Evolutionary conservation across 176 grass and related monocot genomes (phyloP), one percentile per base, ranked within the genome.

Genomic region (Carex littledalei): DNA sequence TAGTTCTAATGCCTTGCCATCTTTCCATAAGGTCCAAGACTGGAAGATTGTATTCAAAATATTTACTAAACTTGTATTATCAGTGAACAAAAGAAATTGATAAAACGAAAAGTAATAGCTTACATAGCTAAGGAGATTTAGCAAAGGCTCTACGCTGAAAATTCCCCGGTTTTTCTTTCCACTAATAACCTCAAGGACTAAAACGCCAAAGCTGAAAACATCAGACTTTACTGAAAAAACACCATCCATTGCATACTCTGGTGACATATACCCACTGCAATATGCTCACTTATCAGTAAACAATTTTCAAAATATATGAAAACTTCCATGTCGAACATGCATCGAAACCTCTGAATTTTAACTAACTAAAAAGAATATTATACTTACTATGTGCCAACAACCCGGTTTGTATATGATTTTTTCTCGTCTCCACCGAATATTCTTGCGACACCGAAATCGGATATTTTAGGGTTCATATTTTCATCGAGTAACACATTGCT

Each of bases 391-490:
- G 95, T 98, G 9, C 95, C 95, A 32, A 98, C 89, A n/a, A 98
- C 84, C 59, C 88, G 92, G 52, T 67, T 87, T 6, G 95, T 98
- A 67, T 89, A 87, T 6, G 89, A 87, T 63, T 98, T 67, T 1
- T 87, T 90, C 79, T 89, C 85, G 26, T 94, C 89, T 9, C 83
- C 81, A 3, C 83, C 91, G 56, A 98, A 94, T 73, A 91, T 94
- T 84, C 91, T 91, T 16, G 95, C 95, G 9, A 94, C 84, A 5
- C 92, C 95, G 17, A 98, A 98, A 84, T 98, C 92, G 0, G 95
- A 94, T 75, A 98, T 98, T 90, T 98, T 98, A 16, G 95, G 92
- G 68, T 91, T 98, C 92, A 98, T 90, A 55, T 93, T 90, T 18
- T 80, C 69, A 84, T 94, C 95, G 0, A 98, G 91, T 50, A 98